A percentile compares a stretch with the other conserved stretches of the same genome.
phyloP scores from a whole-genome alignment of 352 stramenopile species.

The Globisporangium heterothallicum region DNA sequence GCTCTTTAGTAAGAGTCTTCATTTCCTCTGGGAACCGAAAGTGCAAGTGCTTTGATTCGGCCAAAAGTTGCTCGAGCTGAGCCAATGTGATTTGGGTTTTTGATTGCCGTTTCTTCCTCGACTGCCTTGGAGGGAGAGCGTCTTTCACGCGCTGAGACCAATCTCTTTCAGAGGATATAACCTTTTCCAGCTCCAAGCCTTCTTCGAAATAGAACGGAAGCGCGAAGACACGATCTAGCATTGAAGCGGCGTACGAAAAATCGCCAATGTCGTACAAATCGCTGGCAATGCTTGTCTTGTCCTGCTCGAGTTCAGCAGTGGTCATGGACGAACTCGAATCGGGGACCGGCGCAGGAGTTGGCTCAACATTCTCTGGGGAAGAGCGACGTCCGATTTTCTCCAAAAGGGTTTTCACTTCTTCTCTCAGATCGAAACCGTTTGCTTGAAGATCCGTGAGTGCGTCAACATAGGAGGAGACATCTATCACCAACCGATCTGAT shows the following conservation, averaged over 20 bases:
- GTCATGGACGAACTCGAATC: conserved; percentile 7
- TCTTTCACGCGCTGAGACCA: conserved; percentile 71
- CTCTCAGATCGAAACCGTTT: conserved; percentile 36
- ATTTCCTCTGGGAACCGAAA: conserved; percentile 80
- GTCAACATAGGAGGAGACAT: conserved; percentile 60
- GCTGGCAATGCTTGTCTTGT: not conserved
- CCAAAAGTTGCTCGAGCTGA: conserved; percentile 45
- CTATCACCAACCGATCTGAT: conserved; percentile 45
- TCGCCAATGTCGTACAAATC: conserved; percentile 12
- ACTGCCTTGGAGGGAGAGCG: conserved; percentile 70
- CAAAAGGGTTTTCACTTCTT: conserved; percentile 48
- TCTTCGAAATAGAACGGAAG: conserved; percentile 78
- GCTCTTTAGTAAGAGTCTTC: conserved; percentile 64
- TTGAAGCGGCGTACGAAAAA: conserved; percentile 38
- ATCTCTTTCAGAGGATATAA: conserved; percentile 51
- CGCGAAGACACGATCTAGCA: conserved; percentile 61
- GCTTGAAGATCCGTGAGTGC: conserved; percentile 51
- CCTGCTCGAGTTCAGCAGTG: not conserved
- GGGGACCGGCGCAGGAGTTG: not conserved
- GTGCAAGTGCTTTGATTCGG: conserved; percentile 46
- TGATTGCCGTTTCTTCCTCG: conserved; percentile 66
- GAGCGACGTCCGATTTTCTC: conserved; percentile 45
- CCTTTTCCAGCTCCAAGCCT: conserved; percentile 41
- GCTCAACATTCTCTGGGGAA: conserved; percentile 8
- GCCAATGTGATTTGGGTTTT: conserved; percentile 60